Evolutionary conservation across 2,329 filamentous ascomycete species (phyloP), one percentile per base, ranked within the genome.

Genomic region (Fusarium bactridioides): DNA sequence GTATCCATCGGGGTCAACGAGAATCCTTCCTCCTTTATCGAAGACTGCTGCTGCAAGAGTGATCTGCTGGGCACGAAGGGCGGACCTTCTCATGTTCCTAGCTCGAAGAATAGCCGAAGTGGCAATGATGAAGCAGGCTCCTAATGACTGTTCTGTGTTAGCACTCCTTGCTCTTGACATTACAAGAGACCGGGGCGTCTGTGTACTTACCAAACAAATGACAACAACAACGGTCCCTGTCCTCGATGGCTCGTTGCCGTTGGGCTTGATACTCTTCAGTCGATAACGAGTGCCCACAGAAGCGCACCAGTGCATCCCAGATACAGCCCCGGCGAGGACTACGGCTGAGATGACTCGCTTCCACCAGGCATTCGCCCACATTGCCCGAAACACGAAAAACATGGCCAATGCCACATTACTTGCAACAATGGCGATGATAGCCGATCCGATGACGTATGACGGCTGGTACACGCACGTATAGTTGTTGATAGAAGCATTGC

Each of bases 241-340:
- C 55, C 90, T 85, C 13, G 89, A 87, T 33, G 88, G 80, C 53
- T 83, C 72, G 54, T 84, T 83, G 57, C 68, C 69, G n/a, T 73
- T 60, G 10, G 73, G 68, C 41, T 67, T 72, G 29, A 86, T 79
- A 48, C 84, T 78, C 71, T 86, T 80, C 57, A 93, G 80, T 47
- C 85, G 86, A 79, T 95, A 96, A 13, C 81, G 79, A 7, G 93
- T 96, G 21, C 93, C 93, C 16, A 89, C 86, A 7, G 91, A 87
- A 37, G 92, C 94, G 62, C 92, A 92, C 92, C 93, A 97, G 82
- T 97, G 94, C 94, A 97, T 96, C 2, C 93, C 93, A 15, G 91
- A 94, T 5, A 96, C 92, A 44, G 92, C 93, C 21, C 88, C 85
- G 13, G 93, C 92, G 44, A 97, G 85, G 23, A 94, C 81, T 50